Conservation (phyloP, 371 early-diverging fungal species). For the Basidiobolus meristosporus region DNA sequence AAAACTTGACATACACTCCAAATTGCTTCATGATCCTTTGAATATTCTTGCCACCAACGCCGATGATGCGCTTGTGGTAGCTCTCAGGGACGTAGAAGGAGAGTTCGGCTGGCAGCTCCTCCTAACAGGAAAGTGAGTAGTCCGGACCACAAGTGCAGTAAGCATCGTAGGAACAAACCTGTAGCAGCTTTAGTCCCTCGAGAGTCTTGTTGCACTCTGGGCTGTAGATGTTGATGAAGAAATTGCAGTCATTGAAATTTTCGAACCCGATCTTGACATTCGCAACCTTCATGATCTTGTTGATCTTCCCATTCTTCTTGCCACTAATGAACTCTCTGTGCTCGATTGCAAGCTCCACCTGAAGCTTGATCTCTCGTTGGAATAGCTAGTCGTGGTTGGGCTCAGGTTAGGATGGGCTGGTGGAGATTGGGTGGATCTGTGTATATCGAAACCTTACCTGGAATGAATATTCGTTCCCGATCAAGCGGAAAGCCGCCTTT, state of each 20-base stretch:
- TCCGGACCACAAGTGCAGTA: too few relatives aligned
- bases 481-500: too few relatives aligned
- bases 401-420: too few relatives aligned
- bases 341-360: conserved; percentile 55
- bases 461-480: too few relatives aligned
- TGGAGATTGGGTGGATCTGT: conserved; percentile 7
- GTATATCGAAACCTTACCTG: conserved; percentile 5
- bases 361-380: conserved; percentile 12
- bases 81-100: conserved; percentile 75
- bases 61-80: conserved; percentile 87
- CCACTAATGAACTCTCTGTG: conserved; percentile 83
- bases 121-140: conserved; percentile 5
- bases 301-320: conserved; percentile 89
- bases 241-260: conserved; percentile 49
- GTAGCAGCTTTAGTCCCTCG: conserved; percentile 48
- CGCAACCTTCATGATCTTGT: conserved; percentile 68
- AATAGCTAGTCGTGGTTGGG: too few relatives aligned
- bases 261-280: conserved; percentile 36
- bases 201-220: conserved; percentile 25
- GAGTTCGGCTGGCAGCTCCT: conserved; percentile 71
- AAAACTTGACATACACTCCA: conserved; percentile 88
- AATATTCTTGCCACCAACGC: conserved; percentile 89
- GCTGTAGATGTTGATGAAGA: conserved; percentile 48
- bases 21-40: conserved; percentile 89
- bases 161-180: too few relatives aligned